Percentiles rank a stretch among this genome's conserved stretches.
phyloP scores from a whole-genome alignment of 1,284 basidiomycete genomes.

The Chondrostereum purpureum region DNA sequence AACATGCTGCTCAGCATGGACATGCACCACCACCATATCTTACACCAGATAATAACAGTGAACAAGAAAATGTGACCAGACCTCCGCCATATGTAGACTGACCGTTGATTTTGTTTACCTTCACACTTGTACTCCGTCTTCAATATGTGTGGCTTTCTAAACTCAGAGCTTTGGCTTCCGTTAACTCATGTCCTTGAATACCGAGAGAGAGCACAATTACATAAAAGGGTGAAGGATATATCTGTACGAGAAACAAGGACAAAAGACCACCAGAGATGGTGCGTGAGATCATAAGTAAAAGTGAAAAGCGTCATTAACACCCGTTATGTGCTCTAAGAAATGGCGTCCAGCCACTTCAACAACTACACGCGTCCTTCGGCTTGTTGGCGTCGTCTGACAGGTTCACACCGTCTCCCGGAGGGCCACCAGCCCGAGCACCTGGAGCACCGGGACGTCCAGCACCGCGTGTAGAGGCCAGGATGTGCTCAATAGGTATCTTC shows the following conservation, averaged over 20 bases:
- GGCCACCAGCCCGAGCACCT: conserved; percentile 45
- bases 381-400: conserved; percentile 65
- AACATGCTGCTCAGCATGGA: conserved; percentile 28
- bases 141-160: too few species aligned
- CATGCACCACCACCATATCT: conserved; percentile 60
- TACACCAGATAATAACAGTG: conserved; percentile 39
- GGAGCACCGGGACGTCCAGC: conserved; percentile 54
- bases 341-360: conserved; percentile 34
- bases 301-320: conserved; percentile 1
- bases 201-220: conserved; percentile 11
- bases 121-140: too few species aligned
- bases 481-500: conserved; percentile 93
- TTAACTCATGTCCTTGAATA: conserved; percentile 5
- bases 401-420: conserved; percentile 59
- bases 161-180: conserved; percentile 3
- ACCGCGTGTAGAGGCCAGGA: conserved; percentile 72
- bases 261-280: conserved; percentile 2
- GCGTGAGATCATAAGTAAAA: conserved; percentile 13
- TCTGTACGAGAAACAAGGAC: conserved; percentile 10
- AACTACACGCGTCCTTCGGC: conserved; percentile 76
- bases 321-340: neutral
- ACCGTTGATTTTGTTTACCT: too few species aligned
- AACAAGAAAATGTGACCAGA: conserved; percentile 37
- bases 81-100: conserved; percentile 56
- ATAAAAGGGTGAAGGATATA: conserved; percentile 6